A percentile compares a stretch with the other conserved stretches of the same genome.
phyloP scores from a whole-genome alignment of 192 early-diverging fungal genomes.

The Umbelopsis sp. region DNA sequence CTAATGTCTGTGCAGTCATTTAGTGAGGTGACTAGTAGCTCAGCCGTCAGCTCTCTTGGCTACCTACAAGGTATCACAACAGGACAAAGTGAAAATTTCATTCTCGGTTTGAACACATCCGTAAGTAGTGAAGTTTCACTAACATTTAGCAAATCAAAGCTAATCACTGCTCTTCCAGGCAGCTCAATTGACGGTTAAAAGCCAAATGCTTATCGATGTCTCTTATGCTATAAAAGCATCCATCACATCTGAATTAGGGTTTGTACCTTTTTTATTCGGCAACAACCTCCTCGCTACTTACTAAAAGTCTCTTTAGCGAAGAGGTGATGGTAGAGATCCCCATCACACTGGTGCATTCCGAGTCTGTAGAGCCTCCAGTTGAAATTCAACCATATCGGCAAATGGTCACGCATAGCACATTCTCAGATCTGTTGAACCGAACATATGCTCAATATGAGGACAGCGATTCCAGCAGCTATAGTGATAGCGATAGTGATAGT shows the following conservation, averaged over 20 bases:
- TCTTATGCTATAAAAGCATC: constrained; percentile 7
- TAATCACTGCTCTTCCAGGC: neutral
- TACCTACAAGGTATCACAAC: neutral
- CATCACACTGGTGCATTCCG: neutral
- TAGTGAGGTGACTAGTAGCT: neutral
- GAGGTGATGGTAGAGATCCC: constrained; percentile 2
- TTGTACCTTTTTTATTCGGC: neutral
- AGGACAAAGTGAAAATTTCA: neutral
- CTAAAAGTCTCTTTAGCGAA: neutral
- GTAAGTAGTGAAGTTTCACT: neutral
- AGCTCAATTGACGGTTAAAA: neutral
- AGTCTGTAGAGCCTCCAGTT: neutral
- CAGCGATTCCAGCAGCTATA: neutral
- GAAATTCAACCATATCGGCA: neutral
- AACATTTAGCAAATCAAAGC: neutral
- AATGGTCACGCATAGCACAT: neutral
- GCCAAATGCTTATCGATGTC: neutral
- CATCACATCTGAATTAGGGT: neutral
- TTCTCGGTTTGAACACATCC: neutral
- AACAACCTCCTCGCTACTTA: no score
- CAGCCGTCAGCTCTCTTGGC: neutral
- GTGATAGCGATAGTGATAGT: neutral
- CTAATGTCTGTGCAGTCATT: constrained; percentile 3
- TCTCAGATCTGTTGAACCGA: neutral
- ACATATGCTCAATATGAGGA: neutral